A percentile compares a stretch with the other conserved stretches of the same genome.
These are phyloP conservation scores for Salix purpurea DNA, from an alignment of 345 rosid genomes.

Conservation along the genomic window DNA sequence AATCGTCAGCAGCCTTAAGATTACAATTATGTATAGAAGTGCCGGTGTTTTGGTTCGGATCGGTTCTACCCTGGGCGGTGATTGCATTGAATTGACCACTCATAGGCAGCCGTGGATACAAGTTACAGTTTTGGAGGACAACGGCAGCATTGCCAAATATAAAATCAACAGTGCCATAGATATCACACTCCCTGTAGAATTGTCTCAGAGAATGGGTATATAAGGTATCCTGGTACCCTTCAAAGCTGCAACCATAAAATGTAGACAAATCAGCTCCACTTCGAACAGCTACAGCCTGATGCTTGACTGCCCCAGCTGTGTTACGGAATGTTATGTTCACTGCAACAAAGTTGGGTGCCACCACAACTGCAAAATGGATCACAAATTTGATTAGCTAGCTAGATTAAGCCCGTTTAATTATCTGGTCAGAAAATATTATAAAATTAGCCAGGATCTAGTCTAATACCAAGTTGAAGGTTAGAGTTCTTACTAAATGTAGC, in stretches of 20 bases:
- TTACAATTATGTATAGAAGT: conserved; percentile 63
- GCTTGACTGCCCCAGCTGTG: conserved; percentile 80
- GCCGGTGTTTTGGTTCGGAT: conserved; percentile 83
- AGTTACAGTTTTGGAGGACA: conserved; percentile 67
- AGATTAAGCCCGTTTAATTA: not conserved
- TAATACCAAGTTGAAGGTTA: not conserved
- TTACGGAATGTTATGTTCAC: conserved; percentile 76
- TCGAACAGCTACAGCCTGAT: conserved; percentile 80
- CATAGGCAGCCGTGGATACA: conserved; percentile 69
- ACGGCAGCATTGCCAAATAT: conserved; percentile 91
- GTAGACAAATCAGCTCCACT: conserved; percentile 70
- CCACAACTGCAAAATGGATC: conserved; percentile 49
- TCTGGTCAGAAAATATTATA: not conserved
- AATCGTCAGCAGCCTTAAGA: conserved; percentile 56
- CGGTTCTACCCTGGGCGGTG: conserved; percentile 79
- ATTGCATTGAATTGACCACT: conserved; percentile 78
- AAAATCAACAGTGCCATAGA: conserved; percentile 87
- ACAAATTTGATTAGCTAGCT: not conserved
- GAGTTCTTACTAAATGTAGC: conserved; percentile 65
- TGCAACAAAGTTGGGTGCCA: conserved; percentile 70
- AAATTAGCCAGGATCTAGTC: not conserved
- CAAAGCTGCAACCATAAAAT: conserved; percentile 82
- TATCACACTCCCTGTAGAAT: conserved; percentile 79
- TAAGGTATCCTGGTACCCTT: conserved; percentile 81
- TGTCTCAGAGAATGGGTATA: conserved; percentile 74